These are phyloP conservation scores for Ormosia emarginata DNA, from an alignment of 306 rosid species.

Conservation along the genomic window DNA sequence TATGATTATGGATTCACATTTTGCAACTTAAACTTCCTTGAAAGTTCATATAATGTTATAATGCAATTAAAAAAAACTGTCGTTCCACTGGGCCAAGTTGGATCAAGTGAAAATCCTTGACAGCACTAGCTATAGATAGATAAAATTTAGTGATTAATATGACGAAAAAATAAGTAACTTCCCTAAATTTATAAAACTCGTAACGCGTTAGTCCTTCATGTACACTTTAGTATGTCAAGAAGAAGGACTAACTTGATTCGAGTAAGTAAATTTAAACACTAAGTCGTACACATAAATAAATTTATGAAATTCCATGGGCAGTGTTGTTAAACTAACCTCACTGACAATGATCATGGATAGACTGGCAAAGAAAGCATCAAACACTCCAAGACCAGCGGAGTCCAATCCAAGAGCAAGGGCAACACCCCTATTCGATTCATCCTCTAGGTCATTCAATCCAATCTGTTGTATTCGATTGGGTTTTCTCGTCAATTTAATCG, in stretches of 20 bases:
- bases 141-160: neutral
- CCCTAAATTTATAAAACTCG: too few relatives aligned
- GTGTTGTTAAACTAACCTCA: constrained; percentile 62
- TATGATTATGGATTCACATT: neutral
- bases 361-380: constrained; percentile 87
- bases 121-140: neutral
- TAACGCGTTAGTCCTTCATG: neutral
- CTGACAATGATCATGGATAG: constrained; percentile 90
- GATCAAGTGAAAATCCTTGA: constrained; percentile 6
- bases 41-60: neutral
- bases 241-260: neutral
- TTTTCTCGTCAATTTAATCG: constrained; percentile 7
- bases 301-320: neutral
- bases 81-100: constrained; percentile 3
- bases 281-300: too few relatives aligned
- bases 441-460: constrained; percentile 38
- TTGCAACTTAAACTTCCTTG: neutral
- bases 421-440: constrained; percentile 30
- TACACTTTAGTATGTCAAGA: neutral
- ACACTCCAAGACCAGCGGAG: constrained; percentile 73
- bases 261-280: neutral
- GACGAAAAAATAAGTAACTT: too few relatives aligned
- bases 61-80: neutral
- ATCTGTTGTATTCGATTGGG: constrained; percentile 39
- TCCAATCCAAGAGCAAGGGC: constrained; percentile 50